Conservation (phyloP, 306 rosid genomes). For the Prunus kanzakura region DNA sequence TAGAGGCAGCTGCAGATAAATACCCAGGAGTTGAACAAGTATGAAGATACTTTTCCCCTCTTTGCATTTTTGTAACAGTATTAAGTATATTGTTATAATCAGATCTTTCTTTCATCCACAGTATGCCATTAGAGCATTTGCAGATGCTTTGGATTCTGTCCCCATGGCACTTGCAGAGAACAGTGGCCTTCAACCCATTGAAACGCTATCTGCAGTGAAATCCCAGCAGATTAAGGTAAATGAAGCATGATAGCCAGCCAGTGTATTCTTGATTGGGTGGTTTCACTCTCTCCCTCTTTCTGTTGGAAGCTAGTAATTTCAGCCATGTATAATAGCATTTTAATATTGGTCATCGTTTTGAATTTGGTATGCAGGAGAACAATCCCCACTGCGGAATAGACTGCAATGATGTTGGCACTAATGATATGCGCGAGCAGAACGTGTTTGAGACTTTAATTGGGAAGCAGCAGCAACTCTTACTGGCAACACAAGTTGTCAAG, state of each 20-base stretch:
- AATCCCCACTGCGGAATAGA: slow-evolving; percentile 77
- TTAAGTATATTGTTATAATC: not conserved
- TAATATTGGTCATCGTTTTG: slow-evolving; percentile 6
- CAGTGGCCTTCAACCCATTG: slow-evolving; percentile 96
- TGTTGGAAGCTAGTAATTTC: not conserved
- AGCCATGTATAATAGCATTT: not conserved
- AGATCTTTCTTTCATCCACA: slow-evolving; percentile 31
- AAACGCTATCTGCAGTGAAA: slow-evolving; percentile 88
- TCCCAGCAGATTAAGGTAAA: slow-evolving; percentile 89
- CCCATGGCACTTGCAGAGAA: slow-evolving; percentile 99
- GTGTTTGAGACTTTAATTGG: slow-evolving; percentile 93
- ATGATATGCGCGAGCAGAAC: slow-evolving; percentile 87
- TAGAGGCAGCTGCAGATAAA: slow-evolving; percentile 89
- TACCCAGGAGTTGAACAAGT: slow-evolving; percentile 97
- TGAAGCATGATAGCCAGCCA: not conserved
- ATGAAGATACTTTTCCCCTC: slow-evolving; percentile 12
- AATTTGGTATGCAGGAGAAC: slow-evolving; percentile 56
- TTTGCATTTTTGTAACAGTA: too few species aligned
- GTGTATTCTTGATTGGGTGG: not conserved
- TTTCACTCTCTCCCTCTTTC: not conserved
- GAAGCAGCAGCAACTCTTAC: slow-evolving; percentile 88
- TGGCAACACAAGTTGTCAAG: slow-evolving; percentile 97
- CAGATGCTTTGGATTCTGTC: slow-evolving; percentile 80
- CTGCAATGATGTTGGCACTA: slow-evolving; percentile 89
- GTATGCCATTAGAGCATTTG: slow-evolving; percentile 97